These are phyloP conservation scores for Lecanicillium sp. DNA, from an alignment of 2,329 filamentous ascomycete species.

Conservation along the genomic window DNA sequence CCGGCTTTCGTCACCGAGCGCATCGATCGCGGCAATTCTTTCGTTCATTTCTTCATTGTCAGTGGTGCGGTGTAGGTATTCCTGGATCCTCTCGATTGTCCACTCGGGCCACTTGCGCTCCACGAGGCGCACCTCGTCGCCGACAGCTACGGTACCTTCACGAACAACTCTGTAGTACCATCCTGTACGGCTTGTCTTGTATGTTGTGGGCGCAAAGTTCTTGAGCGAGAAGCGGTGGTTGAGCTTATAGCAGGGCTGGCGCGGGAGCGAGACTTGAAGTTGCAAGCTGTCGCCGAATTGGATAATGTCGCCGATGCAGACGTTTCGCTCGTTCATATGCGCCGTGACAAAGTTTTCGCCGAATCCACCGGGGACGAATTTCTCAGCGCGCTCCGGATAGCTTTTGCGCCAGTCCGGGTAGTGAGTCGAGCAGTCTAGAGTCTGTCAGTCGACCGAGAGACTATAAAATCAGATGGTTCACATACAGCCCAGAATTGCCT, in stretches of 20 bases:
- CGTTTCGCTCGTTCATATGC: constrained; percentile 55
- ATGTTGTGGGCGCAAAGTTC: constrained; percentile 54
- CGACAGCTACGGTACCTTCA: constrained; percentile 47
- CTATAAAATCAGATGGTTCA: constrained; percentile 12
- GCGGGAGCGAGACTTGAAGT: constrained; percentile 54
- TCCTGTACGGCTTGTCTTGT: constrained; percentile 52
- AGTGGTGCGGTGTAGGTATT: constrained; percentile 52
- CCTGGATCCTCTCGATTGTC: constrained; percentile 58
- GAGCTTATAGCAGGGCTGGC: constrained; percentile 62
- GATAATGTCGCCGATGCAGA: constrained; percentile 59
- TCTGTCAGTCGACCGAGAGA: neutral
- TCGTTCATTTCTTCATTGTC: constrained; percentile 46
- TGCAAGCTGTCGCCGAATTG: constrained; percentile 44
- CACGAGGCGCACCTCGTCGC: constrained; percentile 51
- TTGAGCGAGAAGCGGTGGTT: constrained; percentile 61
- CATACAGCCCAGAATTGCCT: constrained; percentile 55
- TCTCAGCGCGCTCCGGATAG: constrained; percentile 42
- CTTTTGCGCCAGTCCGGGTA: constrained; percentile 50
- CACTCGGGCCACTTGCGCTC: constrained; percentile 51
- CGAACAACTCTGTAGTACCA: constrained; percentile 60
- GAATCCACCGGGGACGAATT: constrained; percentile 53
- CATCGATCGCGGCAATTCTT: constrained; percentile 45
- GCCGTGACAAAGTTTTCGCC: constrained; percentile 58
- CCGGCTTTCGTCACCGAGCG: constrained; percentile 43
- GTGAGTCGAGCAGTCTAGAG: constrained; percentile 52